Evolutionary conservation across 2,329 filamentous ascomycete species (phyloP).

Genomic region (Trichoderma oligosporum): DNA sequence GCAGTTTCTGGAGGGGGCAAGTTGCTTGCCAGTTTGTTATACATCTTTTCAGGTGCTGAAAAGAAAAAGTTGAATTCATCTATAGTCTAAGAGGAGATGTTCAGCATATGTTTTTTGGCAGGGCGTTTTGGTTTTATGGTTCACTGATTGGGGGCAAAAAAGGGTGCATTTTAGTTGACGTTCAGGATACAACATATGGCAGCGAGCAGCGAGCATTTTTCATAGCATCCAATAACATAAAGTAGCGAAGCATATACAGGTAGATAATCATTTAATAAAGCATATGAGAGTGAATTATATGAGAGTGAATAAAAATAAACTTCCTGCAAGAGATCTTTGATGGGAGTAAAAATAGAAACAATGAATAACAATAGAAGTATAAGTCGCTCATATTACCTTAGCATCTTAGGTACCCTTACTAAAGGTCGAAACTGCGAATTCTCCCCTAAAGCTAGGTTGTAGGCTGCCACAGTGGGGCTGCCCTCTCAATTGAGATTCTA

Average conservation of each 20-base stretch:
- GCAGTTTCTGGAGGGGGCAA: slow-evolving; percentile 28
- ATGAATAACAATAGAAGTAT: too few species aligned
- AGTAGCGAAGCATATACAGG: too few species aligned
- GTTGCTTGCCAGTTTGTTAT: slow-evolving; percentile 25
- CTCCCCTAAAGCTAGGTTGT: slow-evolving; percentile 8
- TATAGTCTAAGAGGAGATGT: slow-evolving; percentile 8
- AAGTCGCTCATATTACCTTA: too few species aligned
- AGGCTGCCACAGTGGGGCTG: slow-evolving; percentile 9
- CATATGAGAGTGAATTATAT: too few species aligned
- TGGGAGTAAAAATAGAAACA: too few species aligned
- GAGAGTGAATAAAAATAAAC: too few species aligned
- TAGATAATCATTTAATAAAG: too few species aligned
- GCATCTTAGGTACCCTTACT: too few species aligned
- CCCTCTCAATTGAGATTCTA: background rate
- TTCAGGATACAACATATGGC: too few species aligned
- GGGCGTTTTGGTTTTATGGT: background rate
- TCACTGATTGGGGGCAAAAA: background rate
- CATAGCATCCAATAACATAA: background rate
- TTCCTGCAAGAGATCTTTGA: too few species aligned
- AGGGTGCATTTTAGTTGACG: too few species aligned
- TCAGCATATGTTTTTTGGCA: background rate
- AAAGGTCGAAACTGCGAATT: background rate
- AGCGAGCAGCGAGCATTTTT: background rate
- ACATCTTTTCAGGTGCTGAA: slow-evolving; percentile 23
- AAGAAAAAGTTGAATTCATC: slow-evolving; percentile 18